Evolutionary conservation across 257 asterid species (phyloP), one percentile per base, ranked within the genome.

Genomic region (Plantago major): DNA sequence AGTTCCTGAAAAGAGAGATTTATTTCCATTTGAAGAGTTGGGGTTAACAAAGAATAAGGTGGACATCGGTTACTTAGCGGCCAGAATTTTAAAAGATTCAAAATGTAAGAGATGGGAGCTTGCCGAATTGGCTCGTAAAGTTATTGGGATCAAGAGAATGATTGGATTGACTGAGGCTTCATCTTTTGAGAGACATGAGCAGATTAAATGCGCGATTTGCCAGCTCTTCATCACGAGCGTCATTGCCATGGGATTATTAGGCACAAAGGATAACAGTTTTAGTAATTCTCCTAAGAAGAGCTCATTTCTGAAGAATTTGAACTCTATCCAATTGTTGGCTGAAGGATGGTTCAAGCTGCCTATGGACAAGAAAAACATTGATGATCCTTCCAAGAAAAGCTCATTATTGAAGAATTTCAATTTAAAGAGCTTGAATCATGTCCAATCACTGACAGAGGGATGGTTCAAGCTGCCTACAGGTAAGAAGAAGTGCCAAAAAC

Each of bases 81-180:
- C 98, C 9, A 77, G 64, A 33, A 22, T 69, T 58, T 63, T 84
- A 12, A 82, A 82, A n/a, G 76, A 82, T 15, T 72, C 88, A 11
- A 82, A 82, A 47, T 88, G 71, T 66, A 82, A 77, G 73, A 79
- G 60, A 50, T 72, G 77, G 64, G 93, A 91, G 55, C 71, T 91
- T n/a, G 74, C 79, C 3, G 77, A 75, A 18, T 54, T 91, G 30
- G 95, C 95, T 0, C 78, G 84, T 1, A 82, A 73, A 53, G 77
- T 88, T 68, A 87, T 86, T 22, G 83, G 95, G 46, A 76, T 91
- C 71, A 86, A 78, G 87, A 79, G 49, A 43, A 84, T 91, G 95
- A 55, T 73, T 9, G 97, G 95, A 16, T 51, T 88, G 11, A 81
- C 95, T 0, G 86, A 88, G 14, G 84, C 90, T 8, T 81, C 94